Base-by-base conservation (phyloP, 1,139 yeast species). In the Hanseniaspora gamundiae region DNA sequence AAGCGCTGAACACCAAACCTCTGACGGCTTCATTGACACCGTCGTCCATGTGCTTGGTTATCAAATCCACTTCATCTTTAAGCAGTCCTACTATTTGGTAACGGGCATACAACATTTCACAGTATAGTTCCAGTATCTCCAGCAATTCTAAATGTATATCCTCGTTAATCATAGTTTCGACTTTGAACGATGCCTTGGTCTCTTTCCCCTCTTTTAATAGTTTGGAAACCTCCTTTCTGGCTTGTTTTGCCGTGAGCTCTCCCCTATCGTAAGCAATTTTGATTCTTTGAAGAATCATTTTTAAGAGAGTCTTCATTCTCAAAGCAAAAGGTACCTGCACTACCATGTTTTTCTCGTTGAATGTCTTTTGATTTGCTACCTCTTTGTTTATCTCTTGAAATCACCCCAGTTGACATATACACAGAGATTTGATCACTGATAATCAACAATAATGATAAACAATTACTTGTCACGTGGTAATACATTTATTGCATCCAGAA, bases 251-350 rank as follows among this genome's bases (percentile, higher is more conserved):
- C 26, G 84, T 54, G 0, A 95, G 95, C 1, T 78, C 68, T 53
- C 83, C 85, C 65, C 85, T 85, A 48, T 84, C 86, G 60, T 87
- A 94, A 19, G 82, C 72, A 56, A 85, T 79, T 53, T 85, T 73
- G 42, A 87, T 71, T 52, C 91, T 76, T 55, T 84, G 81, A 36
- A 85, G 77, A 26, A 93, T 82, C 83, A 86, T 83, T 59, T 80
- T 81, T 44, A 85, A 67, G 31, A 80, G 70, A 38, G 88, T 81
- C 55, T 80, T 83, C 45, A 85, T 69, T 55, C 78, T 70, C 7
- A 65, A 55, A 13, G 46, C 39, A 33, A 44, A 46, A 14, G 43
- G 50, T 14, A 47, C 42, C 22, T 44, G 45, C 20, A 39, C 28
- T 31, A 38, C 42, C 38, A 43, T 10, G 21, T 11, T 16, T 19